Base-by-base conservation (phyloP, 805 yeast genomes). In the Candida boleticola region DNA sequence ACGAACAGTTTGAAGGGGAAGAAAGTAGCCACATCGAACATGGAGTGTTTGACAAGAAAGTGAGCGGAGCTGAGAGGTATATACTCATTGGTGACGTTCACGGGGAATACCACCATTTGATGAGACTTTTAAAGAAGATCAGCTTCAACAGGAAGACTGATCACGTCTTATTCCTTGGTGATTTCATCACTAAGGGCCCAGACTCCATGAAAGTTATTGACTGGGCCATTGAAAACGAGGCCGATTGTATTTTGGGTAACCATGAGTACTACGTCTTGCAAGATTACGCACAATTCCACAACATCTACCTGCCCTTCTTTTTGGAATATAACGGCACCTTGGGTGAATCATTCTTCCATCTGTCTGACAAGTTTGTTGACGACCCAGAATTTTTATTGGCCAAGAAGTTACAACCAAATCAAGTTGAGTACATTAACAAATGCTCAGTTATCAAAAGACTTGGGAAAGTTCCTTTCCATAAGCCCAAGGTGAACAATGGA, bases 11-110 rank as follows among this genome's bases (percentile, higher is more conserved):
- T 14, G 38, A 35, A 19, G 18, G 16, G 20, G 35, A 31, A 5
- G 35, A 42, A 31, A 11, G 11, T 11, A 23, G 11, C 11, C 11
- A 23, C 11, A 23, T 23, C 7, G 27, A 25, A 11, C 27, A 25
- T 25, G 27, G 10, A 25, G 27, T 25, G 10, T 14, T 13, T 9
- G 20, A 23, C 16, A 13, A 11, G 18, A n/a, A 27, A 14, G 3
- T 29, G 10, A 35, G 36, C 19, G 10, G 37, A 19, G 61, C 55
- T 7, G 71, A 70, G 31, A 68, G 95, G 45, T 55, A 85, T 13
- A 71, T 92, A 3, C 56, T 89, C 36, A 71, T 90, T 20, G 97
- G 98, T 3, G 98, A 90, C 59, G 79, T 90, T 18, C 98, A 90
- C 63, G 97, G 97, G 1, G 81, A 82, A 51, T 79, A 71, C 52